Base-by-base conservation (phyloP, 495 filamentous ascomycete species). In the Lasiosphaeria ovina region DNA sequence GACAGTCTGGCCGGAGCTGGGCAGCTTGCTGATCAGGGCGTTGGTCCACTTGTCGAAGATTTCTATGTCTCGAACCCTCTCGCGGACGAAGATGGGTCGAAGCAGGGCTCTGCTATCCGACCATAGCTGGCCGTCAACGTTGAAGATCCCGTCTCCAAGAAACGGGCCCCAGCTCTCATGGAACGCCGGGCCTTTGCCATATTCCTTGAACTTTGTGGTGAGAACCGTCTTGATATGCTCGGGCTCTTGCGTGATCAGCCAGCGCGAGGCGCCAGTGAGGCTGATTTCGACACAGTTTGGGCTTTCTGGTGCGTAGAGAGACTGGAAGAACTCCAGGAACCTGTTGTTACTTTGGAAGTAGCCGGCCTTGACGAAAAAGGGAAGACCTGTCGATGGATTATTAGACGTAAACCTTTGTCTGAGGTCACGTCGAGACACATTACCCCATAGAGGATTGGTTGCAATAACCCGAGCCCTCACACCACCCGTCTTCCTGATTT, bases 201-300 rank as follows among this genome's bases (percentile, higher is more conserved):
- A 87, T 36, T 84, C 77, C 48, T 66, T 64, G 59, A 87, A 85
- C 48, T 85, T 81, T 32, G 79, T 77, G 0, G 83, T 79, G 42
- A 86, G 70, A 7, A 86, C 67, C 6, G 81, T 76, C 61, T 86
- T 85, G 63, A 87, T 71, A 57, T 85, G 83, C 59, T 83, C 82
- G 14, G 81, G 80, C 55, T 86, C 82, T 34, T 73, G 69, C 0
- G 81, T 84, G 32, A 84, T 64, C 12, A 84, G 62, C 35, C 78
- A 71, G 51, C 82, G 68, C n/a, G 64, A 58, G 2, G 67, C 62
- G 3, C 72, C 74, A 16, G 64, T 62, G 11, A 70, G 53, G 7
- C 70, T 62, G 40, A 73, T 58, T 63, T 78, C 76, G 48, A 75
- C 68, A 35, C 65, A 70, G 64, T 79, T 68, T 5, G 73, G 75